Evolutionary conservation across 2,329 filamentous ascomycete species (phyloP).

Genomic region (Thielaviopsis populi): DNA sequence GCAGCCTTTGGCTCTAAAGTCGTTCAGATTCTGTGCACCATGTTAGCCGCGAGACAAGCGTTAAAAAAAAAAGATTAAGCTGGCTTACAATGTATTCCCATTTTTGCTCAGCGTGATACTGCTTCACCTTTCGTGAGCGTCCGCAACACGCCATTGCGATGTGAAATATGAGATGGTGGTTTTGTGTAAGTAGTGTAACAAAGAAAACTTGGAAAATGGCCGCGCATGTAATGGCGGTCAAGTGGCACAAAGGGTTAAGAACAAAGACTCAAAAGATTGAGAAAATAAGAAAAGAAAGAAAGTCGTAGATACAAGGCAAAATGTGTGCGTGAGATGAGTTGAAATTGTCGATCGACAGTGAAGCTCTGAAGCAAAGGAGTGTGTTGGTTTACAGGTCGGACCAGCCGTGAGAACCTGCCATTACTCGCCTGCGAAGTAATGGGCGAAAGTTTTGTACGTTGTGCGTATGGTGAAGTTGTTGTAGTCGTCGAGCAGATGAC

Average conservation of each 20-base stretch:
- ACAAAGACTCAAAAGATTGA: background rate
- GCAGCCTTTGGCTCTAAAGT: conserved; percentile 75
- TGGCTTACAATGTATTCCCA: conserved; percentile 77
- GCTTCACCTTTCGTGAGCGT: conserved; percentile 43
- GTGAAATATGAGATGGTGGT: background rate
- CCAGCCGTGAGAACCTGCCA: conserved; percentile 16
- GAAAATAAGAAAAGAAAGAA: background rate
- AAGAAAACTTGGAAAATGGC: background rate
- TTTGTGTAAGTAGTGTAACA: background rate
- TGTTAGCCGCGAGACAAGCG: conserved; percentile 19
- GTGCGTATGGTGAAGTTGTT: background rate
- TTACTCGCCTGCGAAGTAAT: conserved; percentile 18
- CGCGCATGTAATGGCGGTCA: background rate
- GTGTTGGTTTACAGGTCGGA: conserved; percentile 11
- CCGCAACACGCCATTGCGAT: conserved; percentile 48
- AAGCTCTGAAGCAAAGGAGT: background rate
- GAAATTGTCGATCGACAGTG: background rate
- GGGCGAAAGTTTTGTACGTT: background rate
- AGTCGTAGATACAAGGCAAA: background rate
- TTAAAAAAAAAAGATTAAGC: background rate
- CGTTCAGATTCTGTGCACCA: conserved; percentile 32
- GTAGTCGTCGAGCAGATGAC: background rate
- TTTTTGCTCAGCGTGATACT: conserved; percentile 69
- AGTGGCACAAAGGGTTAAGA: background rate
- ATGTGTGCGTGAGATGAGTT: background rate